Percentiles rank a stretch among this genome's conserved stretches.
Conservation (phyloP, 2,329 filamentous ascomycete species). For the Penicillium sumatraense region DNA sequence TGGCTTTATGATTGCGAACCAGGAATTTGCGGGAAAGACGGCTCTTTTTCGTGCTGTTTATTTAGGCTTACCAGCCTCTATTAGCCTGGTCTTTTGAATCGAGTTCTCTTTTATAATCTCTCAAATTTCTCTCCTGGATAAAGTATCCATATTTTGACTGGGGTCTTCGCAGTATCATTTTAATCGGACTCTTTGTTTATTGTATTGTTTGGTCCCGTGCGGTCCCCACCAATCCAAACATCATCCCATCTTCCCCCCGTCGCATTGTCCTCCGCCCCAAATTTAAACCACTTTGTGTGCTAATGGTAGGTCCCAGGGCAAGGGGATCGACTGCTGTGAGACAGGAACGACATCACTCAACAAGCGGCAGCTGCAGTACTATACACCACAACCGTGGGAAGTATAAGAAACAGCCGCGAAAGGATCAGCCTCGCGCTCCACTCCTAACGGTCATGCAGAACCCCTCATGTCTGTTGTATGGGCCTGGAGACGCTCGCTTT, state of each 20-base stretch:
- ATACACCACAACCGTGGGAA: neutral
- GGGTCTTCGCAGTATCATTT: too few relatives aligned
- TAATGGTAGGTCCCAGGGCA: neutral
- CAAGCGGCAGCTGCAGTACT: neutral
- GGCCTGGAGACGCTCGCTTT: conserved; percentile 40
- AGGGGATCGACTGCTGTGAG: neutral
- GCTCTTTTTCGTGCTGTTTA: neutral
- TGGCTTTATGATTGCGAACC: neutral
- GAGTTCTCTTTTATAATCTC: neutral
- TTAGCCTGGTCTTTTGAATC: neutral
- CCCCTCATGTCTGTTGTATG: conserved; percentile 49
- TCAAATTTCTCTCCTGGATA: neutral
- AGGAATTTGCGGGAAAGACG: neutral
- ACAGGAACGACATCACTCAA: neutral
- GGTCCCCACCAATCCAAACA: neutral
- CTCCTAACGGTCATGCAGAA: conserved; percentile 31
- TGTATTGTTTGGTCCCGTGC: neutral
- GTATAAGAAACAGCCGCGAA: neutral
- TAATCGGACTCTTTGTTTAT: neutral
- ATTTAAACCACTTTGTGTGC: neutral
- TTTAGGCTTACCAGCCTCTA: neutral
- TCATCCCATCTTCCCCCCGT: neutral
- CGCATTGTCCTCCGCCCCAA: conserved; percentile 6
- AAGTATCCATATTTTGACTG: too few relatives aligned
- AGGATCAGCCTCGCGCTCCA: neutral